Conservation (phyloP, 371 early-diverging fungal genomes). For the Mucor indicus region DNA sequence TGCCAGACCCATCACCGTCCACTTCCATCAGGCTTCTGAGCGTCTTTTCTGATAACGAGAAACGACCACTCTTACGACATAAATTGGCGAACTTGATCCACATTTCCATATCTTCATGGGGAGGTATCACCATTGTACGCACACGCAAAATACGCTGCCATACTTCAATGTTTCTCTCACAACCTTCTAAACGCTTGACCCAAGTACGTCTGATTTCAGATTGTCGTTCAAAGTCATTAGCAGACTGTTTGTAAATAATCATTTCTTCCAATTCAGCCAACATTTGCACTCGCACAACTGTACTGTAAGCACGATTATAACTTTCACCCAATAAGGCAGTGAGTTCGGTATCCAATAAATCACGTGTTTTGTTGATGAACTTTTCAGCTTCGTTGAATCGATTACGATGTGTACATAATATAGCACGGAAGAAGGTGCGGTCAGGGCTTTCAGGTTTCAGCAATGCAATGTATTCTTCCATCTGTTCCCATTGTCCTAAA, state of each 20-base stretch:
- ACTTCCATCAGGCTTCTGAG: constrained; percentile 62
- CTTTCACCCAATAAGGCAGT: constrained; percentile 92
- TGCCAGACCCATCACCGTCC: constrained; percentile 24
- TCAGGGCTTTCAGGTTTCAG: constrained; percentile 78
- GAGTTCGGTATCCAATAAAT: constrained; percentile 85
- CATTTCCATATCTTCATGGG: constrained; percentile 90
- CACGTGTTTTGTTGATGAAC: constrained; percentile 82
- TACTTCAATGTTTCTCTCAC: constrained; percentile 92
- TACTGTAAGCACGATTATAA: constrained; percentile 89
- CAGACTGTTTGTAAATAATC: constrained; percentile 81
- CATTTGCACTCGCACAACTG: constrained; percentile 93
- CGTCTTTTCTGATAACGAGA: constrained; percentile 81
- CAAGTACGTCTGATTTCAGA: constrained; percentile 81
- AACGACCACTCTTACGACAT: constrained; percentile 88
- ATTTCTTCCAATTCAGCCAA: constrained; percentile 97
- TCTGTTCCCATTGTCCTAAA: constrained; percentile 84
- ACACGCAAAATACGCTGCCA: constrained; percentile 94
- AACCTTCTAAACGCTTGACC: constrained; percentile 83
- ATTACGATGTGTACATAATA: constrained; percentile 84
- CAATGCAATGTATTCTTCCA: constrained; percentile 86
- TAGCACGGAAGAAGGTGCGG: constrained; percentile 79
- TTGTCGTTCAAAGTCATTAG: constrained; percentile 82
- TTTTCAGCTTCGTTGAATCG: constrained; percentile 72
- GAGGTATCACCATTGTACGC: constrained; percentile 85
- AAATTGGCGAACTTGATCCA: constrained; percentile 96